Evolutionary conservation across 148 eudicot species (phyloP).

Genomic region (Polygonum aviculare): DNA sequence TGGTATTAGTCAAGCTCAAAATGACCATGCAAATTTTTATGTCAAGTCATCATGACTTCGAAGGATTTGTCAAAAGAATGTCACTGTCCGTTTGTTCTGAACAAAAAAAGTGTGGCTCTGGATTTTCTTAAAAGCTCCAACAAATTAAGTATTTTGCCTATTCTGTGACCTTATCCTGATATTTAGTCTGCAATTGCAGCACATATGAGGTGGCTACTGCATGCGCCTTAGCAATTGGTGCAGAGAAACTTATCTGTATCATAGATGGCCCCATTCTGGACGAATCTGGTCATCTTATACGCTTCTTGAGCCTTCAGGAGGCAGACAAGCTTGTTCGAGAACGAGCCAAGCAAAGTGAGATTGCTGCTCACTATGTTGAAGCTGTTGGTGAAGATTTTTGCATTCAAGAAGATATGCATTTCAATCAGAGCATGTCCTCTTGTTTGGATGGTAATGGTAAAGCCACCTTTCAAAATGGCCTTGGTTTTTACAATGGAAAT

Average conservation of each 20-base stretch:
- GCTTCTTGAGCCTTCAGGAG: constrained; percentile 75
- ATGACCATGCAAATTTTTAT: too few relatives aligned
- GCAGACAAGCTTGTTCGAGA: constrained; percentile 81
- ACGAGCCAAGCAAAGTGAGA: constrained; percentile 90
- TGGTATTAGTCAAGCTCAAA: neutral
- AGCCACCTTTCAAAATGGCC: constrained; percentile 65
- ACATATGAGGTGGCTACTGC: constrained; percentile 97
- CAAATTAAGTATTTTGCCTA: too few relatives aligned
- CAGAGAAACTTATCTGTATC: constrained; percentile 90
- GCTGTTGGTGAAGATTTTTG: constrained; percentile 60
- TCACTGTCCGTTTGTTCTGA: too few relatives aligned
- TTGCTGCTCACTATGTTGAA: constrained; percentile 90
- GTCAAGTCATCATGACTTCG: too few relatives aligned
- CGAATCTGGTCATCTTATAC: constrained; percentile 66
- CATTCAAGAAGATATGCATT: constrained; percentile 25
- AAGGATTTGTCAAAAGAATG: too few relatives aligned
- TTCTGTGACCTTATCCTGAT: too few relatives aligned
- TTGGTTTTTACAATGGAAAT: constrained; percentile 86
- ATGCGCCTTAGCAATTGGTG: constrained; percentile 89
- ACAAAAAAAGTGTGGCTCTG: too few relatives aligned
- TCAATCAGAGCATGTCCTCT: constrained; percentile 23
- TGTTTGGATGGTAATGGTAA: constrained; percentile 32
- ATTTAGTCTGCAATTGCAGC: constrained; percentile 24
- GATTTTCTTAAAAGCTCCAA: too few relatives aligned
- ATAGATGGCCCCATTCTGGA: constrained; percentile 90